Evolutionary conservation across 2,329 filamentous ascomycete genomes (phyloP).

Genomic region (Colletotrichum karsti): DNA sequence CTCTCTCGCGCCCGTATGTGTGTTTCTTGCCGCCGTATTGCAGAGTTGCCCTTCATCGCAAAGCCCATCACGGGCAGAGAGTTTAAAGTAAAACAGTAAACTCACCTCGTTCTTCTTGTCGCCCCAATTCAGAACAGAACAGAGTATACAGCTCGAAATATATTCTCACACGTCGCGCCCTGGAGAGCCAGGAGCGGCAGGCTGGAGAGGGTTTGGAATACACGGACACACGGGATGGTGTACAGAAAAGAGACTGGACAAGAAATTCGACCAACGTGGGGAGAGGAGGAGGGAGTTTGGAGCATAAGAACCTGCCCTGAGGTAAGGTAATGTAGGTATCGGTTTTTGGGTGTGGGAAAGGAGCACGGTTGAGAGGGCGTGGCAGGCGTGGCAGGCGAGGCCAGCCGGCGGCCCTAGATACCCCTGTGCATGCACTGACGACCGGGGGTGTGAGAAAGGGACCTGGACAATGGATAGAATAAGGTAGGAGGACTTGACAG

Average conservation of each 20-base stretch:
- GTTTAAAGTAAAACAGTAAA: neutral
- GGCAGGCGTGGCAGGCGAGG: conserved; percentile 26
- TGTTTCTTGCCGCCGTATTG: conserved; percentile 15
- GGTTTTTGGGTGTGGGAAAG: conserved; percentile 20
- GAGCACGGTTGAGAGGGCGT: conserved; percentile 20
- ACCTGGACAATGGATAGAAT: neutral
- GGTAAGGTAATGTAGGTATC: conserved; percentile 27
- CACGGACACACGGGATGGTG: conserved; percentile 33
- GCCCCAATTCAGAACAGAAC: conserved; percentile 16
- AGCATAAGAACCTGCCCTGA: conserved; percentile 22
- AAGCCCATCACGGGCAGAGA: neutral
- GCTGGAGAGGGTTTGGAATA: conserved; percentile 40
- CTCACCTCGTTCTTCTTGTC: conserved; percentile 19
- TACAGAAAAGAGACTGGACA: conserved; percentile 43
- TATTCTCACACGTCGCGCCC: conserved; percentile 50
- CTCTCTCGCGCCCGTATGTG: neutral
- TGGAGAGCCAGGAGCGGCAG: conserved; percentile 56
- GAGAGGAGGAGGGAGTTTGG: conserved; percentile 16
- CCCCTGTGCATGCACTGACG: conserved; percentile 26
- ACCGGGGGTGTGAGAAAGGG: neutral
- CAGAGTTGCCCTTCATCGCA: neutral
- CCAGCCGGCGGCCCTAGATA: conserved; percentile 29
- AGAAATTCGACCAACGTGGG: conserved; percentile 27
- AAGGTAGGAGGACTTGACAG: too few relatives aligned
- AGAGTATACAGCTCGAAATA: conserved; percentile 25